Percentiles rank a stretch among this genome's conserved stretches.
phyloP scores from a whole-genome alignment of 768 basidiomycete genomes.

The Tubosaeta sp. region DNA sequence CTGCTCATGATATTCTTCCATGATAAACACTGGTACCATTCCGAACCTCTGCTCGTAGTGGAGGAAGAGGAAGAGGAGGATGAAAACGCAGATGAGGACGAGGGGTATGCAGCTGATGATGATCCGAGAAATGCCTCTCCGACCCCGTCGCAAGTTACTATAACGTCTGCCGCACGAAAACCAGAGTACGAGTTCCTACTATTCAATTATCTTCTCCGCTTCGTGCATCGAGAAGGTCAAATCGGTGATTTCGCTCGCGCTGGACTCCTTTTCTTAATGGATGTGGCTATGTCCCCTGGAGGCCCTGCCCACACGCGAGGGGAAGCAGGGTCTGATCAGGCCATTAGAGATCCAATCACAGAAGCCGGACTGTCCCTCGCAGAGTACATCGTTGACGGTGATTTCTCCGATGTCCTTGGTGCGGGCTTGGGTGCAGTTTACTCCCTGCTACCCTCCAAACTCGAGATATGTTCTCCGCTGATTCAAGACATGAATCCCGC shows the following conservation, averaged over 20 bases:
- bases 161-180: constrained; percentile 56
- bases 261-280: constrained; percentile 91
- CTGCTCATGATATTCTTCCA: constrained; percentile 97
- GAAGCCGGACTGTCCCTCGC: constrained; percentile 86
- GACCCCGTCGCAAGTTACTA: constrained; percentile 54
- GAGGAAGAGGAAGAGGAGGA: constrained; percentile 72
- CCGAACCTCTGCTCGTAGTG: constrained; percentile 68
- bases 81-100: constrained; percentile 43
- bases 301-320: constrained; percentile 43
- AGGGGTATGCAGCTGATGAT: constrained; percentile 8
- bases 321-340: constrained; percentile 23
- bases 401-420: constrained; percentile 95
- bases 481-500: constrained; percentile 36
- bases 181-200: constrained; percentile 93
- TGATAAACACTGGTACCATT: constrained; percentile 83
- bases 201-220: constrained; percentile 93
- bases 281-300: constrained; percentile 88
- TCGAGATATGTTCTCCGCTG: constrained; percentile 57
- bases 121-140: constrained; percentile 45
- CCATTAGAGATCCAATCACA: constrained; percentile 58
- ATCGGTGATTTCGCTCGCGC: constrained; percentile 93
- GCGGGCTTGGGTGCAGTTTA: constrained; percentile 93
- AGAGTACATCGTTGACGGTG: constrained; percentile 93
- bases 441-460: constrained; percentile 83
- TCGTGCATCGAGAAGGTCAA: constrained; percentile 89